These are phyloP conservation scores for Aspergillus costaricaensis DNA, from an alignment of 2,329 filamentous ascomycete species.

Conservation along the genomic window DNA sequence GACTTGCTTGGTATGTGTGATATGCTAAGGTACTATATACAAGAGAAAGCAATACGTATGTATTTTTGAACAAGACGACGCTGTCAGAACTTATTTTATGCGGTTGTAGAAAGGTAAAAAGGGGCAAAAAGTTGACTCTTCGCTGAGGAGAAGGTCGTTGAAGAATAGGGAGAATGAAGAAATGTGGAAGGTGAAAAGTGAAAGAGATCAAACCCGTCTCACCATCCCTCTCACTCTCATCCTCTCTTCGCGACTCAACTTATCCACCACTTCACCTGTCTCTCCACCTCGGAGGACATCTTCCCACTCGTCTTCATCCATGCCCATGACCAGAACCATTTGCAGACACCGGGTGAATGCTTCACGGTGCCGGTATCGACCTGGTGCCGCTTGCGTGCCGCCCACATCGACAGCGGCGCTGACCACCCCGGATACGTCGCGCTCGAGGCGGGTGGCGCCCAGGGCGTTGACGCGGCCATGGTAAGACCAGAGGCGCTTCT, in stretches of 20 bases:
- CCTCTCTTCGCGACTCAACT: constrained; percentile 72
- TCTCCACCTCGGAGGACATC: constrained; percentile 61
- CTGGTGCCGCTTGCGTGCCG: constrained; percentile 33
- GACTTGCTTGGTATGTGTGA: too few species aligned
- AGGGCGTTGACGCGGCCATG: constrained; percentile 77
- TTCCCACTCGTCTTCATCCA: constrained; percentile 96
- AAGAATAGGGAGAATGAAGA: not conserved
- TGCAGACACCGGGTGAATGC: constrained; percentile 74
- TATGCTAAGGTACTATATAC: too few species aligned
- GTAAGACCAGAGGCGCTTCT: constrained; percentile 83
- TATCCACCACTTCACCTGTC: constrained; percentile 58
- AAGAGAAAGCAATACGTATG: too few species aligned
- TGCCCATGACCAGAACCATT: constrained; percentile 82
- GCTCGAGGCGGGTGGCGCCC: constrained; percentile 79
- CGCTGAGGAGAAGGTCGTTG: too few species aligned
- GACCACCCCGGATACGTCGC: constrained; percentile 78
- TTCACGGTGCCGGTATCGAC: constrained; percentile 74
- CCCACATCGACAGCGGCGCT: constrained; percentile 45
- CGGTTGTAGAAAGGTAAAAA: too few species aligned
- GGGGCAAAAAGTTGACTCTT: not conserved
- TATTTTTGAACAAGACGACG: too few species aligned
- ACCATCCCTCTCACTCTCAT: constrained; percentile 71
- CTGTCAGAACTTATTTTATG: too few species aligned
- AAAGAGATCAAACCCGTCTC: constrained; percentile 11
- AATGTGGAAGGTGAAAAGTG: not conserved